Evolutionary conservation across 768 basidiomycete species (phyloP).

Genomic region (Termitomyces sp.): DNA sequence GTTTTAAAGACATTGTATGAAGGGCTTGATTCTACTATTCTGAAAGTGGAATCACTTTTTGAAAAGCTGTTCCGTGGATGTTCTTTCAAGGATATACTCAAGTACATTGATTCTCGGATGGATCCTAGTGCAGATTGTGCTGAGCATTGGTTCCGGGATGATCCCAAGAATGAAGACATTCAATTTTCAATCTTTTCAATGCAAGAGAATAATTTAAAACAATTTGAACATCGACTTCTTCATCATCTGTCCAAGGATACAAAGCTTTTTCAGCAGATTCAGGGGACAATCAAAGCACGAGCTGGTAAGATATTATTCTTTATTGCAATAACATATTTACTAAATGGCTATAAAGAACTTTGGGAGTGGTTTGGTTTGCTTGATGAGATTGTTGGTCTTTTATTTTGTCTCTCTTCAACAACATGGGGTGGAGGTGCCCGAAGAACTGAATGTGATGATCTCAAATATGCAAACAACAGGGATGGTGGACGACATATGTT

Average conservation of each 20-base stretch:
- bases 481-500: neutral
- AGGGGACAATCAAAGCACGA: neutral
- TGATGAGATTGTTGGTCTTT: neutral
- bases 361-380: neutral
- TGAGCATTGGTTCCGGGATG: neutral
- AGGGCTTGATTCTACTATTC: neutral
- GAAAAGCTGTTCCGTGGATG: neutral
- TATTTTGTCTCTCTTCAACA: neutral
- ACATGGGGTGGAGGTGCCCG: conserved; percentile 4
- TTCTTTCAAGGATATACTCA: neutral
- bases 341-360: neutral
- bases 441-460: neutral
- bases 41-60: neutral
- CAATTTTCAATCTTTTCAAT: neutral
- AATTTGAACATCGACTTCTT: neutral
- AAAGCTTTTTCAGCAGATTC: neutral
- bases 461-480: neutral
- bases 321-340: neutral
- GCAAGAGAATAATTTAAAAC: neutral
- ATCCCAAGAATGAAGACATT: neutral
- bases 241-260: neutral
- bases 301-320: neutral
- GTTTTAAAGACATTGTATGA: neutral
- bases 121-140: neutral
- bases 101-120: neutral